phyloP scores from a whole-genome alignment of 2,329 filamentous ascomycete species.

The Aspergillus intermedius region DNA sequence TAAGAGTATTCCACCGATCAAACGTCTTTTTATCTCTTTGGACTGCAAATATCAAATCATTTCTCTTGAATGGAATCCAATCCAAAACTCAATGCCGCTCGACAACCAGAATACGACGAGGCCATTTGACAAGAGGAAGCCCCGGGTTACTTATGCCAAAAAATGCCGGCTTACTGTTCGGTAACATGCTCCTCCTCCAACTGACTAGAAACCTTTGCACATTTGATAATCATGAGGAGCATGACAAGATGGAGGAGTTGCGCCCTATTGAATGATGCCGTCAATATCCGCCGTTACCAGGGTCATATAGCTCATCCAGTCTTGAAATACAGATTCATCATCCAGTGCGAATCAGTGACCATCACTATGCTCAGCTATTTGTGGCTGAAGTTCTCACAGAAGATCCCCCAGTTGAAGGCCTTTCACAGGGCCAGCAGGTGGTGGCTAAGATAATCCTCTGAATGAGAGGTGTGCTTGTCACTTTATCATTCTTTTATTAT shows the following conservation, averaged over 20 bases:
- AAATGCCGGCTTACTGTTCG: conserved; percentile 14
- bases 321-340: conserved; percentile 12
- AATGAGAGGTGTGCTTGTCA: too few species aligned
- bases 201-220: conserved; percentile 8
- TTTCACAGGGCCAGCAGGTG: conserved; percentile 7
- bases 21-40: too few species aligned
- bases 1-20: too few species aligned
- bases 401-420: background rate
- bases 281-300: conserved; percentile 12
- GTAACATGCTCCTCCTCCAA: conserved; percentile 10
- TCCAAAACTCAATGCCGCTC: background rate
- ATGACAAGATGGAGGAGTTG: conserved; percentile 10
- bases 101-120: background rate
- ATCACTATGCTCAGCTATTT: conserved; percentile 15
- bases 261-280: conserved; percentile 12
- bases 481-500: too few species aligned
- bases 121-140: conserved; percentile 2
- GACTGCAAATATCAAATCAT: background rate
- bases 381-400: conserved; percentile 8
- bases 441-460: conserved; percentile 18
- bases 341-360: conserved; percentile 11
- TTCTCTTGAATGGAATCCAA: background rate
- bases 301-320: conserved; percentile 6
- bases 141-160: conserved; percentile 11
- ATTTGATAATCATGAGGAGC: conserved; percentile 7